Evolutionary conservation across 768 basidiomycete species (phyloP).

Genomic region (Leccinum uliginosum): DNA sequence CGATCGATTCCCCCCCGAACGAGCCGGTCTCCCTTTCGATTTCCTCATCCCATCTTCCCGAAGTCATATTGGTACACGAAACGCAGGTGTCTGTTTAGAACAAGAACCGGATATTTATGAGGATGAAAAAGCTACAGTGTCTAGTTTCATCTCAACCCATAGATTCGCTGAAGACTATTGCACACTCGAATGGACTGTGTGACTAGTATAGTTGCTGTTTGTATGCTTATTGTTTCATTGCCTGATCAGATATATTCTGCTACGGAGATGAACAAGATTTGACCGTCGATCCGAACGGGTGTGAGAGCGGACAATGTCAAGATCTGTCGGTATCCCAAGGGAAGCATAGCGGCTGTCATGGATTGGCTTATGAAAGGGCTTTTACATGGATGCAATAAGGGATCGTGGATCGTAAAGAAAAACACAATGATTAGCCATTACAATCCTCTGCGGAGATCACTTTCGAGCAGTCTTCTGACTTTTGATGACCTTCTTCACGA

Average conservation of each 20-base stretch:
- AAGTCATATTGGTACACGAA: slow-evolving; percentile 8
- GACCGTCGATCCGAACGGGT: not conserved
- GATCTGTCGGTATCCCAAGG: not conserved
- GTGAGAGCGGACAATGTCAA: not conserved
- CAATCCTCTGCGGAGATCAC: slow-evolving; percentile 10
- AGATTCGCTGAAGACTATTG: not conserved
- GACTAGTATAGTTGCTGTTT: not conserved
- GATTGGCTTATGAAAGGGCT: slow-evolving; percentile 7
- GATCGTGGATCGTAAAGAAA: slow-evolving; percentile 9
- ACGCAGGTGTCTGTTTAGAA: slow-evolving; percentile 17
- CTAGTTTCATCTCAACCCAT: not conserved
- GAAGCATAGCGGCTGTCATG: slow-evolving; percentile 7
- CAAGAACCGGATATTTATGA: slow-evolving; percentile 23
- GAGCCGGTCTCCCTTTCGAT: slow-evolving; percentile 14
- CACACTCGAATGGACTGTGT: not conserved
- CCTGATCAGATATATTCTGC: too few relatives aligned
- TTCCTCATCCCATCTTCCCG: slow-evolving; percentile 1
- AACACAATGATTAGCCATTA: slow-evolving; percentile 9
- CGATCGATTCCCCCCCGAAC: slow-evolving; percentile 23
- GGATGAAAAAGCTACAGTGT: slow-evolving; percentile 2
- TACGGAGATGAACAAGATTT: not conserved
- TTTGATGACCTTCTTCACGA: slow-evolving; percentile 99
- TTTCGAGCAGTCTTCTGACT: slow-evolving; percentile 42
- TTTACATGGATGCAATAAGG: slow-evolving; percentile 22
- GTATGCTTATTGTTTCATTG: not conserved